Percentiles rank a stretch among this genome's conserved stretches.
These are phyloP conservation scores for Pleurotus djamor DNA, from an alignment of 768 basidiomycete genomes.

Conservation along the genomic window DNA sequence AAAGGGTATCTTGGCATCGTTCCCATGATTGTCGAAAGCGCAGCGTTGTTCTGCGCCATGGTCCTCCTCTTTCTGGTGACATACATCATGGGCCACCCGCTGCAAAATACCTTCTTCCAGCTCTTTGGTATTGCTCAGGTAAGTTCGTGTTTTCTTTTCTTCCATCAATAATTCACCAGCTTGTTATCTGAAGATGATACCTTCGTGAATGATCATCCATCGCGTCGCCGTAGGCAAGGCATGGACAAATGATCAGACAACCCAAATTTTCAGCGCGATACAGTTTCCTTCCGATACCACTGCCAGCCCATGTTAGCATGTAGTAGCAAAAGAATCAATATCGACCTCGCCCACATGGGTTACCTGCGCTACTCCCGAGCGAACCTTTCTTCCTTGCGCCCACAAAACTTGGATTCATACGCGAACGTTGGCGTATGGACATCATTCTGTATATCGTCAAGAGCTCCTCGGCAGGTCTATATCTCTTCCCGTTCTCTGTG, in stretches of 20 bases:
- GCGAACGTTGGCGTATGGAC: too few relatives aligned
- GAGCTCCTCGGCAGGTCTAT: too few relatives aligned
- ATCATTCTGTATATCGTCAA: too few relatives aligned
- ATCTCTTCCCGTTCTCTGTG: too few relatives aligned
- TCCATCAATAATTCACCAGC: not conserved
- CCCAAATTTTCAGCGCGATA: not conserved
- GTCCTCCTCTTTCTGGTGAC: constrained; percentile 27
- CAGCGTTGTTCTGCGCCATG: constrained; percentile 22
- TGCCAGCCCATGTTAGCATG: not conserved
- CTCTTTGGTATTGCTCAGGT: constrained; percentile 30
- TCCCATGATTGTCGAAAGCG: constrained; percentile 31
- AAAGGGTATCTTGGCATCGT: constrained; percentile 21
- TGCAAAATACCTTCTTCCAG: constrained; percentile 30
- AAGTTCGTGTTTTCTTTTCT: not conserved
- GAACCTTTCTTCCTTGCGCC: too few relatives aligned
- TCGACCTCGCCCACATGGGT: too few relatives aligned
- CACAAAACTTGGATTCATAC: too few relatives aligned
- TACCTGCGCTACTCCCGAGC: too few relatives aligned
- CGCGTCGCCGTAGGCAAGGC: constrained; percentile 28
- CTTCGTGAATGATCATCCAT: constrained; percentile 29
- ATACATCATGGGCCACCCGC: constrained; percentile 16
- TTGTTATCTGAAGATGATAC: constrained; percentile 23
- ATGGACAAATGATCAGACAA: constrained; percentile 14
- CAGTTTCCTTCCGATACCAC: not conserved
- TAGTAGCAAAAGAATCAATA: too few relatives aligned